Evolutionary conservation across 2,329 filamentous ascomycete genomes (phyloP).

Genomic region (Penicillium sp.): DNA sequence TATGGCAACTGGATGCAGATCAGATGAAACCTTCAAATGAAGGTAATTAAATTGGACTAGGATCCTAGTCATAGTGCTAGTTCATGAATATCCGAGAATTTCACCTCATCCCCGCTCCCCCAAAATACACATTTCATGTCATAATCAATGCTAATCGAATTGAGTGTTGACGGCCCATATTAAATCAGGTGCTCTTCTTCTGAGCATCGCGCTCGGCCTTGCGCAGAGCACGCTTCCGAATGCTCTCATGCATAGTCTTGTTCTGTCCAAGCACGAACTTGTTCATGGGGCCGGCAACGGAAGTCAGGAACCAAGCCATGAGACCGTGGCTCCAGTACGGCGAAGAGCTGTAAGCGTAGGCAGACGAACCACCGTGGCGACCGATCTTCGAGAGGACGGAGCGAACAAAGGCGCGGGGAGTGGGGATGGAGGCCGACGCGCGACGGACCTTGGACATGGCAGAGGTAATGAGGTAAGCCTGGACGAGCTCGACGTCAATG

Average conservation of each 20-base stretch:
- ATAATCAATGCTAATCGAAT: not conserved
- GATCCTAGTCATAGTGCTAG: not conserved
- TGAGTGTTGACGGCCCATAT: not conserved
- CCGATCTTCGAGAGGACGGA: constrained; percentile 79
- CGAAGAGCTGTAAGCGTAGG: constrained; percentile 78
- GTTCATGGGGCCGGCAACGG: constrained; percentile 60
- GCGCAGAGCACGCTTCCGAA: constrained; percentile 76
- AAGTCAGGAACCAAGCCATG: constrained; percentile 77
- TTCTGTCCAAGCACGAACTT: constrained; percentile 61
- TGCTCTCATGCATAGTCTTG: constrained; percentile 74
- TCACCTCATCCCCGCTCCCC: not conserved
- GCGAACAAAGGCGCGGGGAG: constrained; percentile 77
- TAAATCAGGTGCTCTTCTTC: constrained; percentile 42
- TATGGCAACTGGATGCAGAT: too few relatives aligned
- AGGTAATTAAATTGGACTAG: not conserved
- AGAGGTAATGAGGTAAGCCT: constrained; percentile 90
- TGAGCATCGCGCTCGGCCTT: constrained; percentile 81
- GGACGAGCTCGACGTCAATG: constrained; percentile 85
- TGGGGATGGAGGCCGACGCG: constrained; percentile 75
- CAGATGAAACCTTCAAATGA: not conserved
- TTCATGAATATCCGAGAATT: not conserved
- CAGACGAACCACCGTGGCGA: constrained; percentile 71
- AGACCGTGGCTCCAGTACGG: constrained; percentile 91
- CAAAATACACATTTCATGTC: not conserved
- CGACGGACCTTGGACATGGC: constrained; percentile 96